These are phyloP conservation scores for Amylocarpus encephaloides DNA, from an alignment of 2,329 filamentous ascomycete species.

Conservation along the genomic window DNA sequence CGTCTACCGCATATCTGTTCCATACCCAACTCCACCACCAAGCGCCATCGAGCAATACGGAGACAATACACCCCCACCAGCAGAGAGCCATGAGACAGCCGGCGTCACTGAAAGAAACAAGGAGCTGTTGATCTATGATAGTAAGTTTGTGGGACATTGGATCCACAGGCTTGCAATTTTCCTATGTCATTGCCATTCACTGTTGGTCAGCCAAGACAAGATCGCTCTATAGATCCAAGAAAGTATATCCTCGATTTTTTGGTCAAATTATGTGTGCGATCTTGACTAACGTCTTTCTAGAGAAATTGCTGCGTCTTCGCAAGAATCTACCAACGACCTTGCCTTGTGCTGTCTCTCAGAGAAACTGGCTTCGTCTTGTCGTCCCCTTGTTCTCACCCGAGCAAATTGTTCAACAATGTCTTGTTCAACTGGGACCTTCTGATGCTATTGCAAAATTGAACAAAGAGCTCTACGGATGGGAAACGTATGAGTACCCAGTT, in stretches of 20 bases:
- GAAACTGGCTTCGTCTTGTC: conserved; percentile 47
- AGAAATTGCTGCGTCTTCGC: conserved; percentile 53
- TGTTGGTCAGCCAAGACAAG: not conserved
- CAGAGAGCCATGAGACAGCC: conserved; percentile 16
- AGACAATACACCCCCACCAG: conserved; percentile 21
- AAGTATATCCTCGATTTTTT: too few species aligned
- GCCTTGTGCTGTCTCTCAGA: conserved; percentile 34
- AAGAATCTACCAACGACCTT: conserved; percentile 47
- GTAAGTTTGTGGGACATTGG: conserved; percentile 3
- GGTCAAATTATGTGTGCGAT: not conserved
- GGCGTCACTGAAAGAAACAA: not conserved
- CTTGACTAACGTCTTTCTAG: conserved; percentile 27
- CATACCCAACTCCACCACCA: conserved; percentile 18
- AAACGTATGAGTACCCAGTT: conserved; percentile 4
- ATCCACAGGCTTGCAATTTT: too few species aligned
- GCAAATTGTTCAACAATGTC: conserved; percentile 49
- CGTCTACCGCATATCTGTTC: conserved; percentile 55
- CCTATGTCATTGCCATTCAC: not conserved
- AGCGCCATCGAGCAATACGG: conserved; percentile 34
- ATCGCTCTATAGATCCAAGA: too few species aligned
- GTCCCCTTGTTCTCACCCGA: conserved; percentile 48
- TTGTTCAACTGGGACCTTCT: conserved; percentile 41
- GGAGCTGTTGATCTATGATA: conserved; percentile 4
- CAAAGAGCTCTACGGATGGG: conserved; percentile 39
- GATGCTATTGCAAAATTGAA: conserved; percentile 46